Percentiles rank a stretch among this genome's conserved stretches.
Conservation (phyloP, 1,284 basidiomycete genomes). For the Sanghuangporus weigelae region DNA sequence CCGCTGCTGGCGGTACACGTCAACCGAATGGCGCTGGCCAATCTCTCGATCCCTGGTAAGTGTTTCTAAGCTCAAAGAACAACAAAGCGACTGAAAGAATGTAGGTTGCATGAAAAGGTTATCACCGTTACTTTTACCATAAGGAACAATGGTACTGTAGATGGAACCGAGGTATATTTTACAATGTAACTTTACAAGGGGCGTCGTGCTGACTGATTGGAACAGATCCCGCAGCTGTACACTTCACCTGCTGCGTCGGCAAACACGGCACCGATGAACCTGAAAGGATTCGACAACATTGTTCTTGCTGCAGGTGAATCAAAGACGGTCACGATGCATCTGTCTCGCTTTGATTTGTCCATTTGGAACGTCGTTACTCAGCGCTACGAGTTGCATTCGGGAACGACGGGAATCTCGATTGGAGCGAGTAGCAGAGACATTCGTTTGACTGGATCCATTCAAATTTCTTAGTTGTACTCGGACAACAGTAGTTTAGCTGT, state of each 20-base stretch:
- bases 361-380: slow-evolving; percentile 52
- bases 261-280: slow-evolving; percentile 53
- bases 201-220: neutral
- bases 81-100: neutral
- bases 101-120: slow-evolving; percentile 29
- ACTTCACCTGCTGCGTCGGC: slow-evolving; percentile 51
- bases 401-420: slow-evolving; percentile 39
- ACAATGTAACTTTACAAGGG: neutral
- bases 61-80: neutral
- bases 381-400: slow-evolving; percentile 41
- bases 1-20: slow-evolving; percentile 25
- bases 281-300: slow-evolving; percentile 64
- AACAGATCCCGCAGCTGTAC: slow-evolving; percentile 61
- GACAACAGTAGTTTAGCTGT: neutral
- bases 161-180: slow-evolving; percentile 29
- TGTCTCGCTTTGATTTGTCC: slow-evolving; percentile 61
- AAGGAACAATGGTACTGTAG: slow-evolving; percentile 30
- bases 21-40: slow-evolving; percentile 26
- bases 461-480: neutral
- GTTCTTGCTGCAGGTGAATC: slow-evolving; percentile 44
- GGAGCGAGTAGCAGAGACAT: slow-evolving; percentile 51
- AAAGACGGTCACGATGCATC: slow-evolving; percentile 42
- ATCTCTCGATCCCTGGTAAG: slow-evolving; percentile 29
- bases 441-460: slow-evolving; percentile 28
- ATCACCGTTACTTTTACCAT: slow-evolving; percentile 30